Evolutionary conservation across 2,329 filamentous ascomycete species (phyloP).

Genomic region (Trichoderma cornu-damae): DNA sequence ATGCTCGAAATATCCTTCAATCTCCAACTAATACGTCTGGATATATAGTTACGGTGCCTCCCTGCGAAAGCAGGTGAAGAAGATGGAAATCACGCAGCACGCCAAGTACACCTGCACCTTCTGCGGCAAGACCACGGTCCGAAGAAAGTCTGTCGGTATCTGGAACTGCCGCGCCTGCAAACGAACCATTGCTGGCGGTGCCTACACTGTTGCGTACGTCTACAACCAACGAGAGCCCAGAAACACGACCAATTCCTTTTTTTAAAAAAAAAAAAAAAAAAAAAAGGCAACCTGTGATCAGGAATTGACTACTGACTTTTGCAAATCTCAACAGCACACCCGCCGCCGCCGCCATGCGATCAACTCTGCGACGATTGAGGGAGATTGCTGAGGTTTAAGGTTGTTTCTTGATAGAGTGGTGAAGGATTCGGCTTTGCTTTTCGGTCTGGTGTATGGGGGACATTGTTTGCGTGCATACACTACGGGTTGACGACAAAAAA

Average conservation of each 20-base stretch:
- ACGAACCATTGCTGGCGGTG: conserved; percentile 71
- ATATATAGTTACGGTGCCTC: conserved; percentile 86
- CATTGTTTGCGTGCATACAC: conserved; percentile 42
- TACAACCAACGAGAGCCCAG: too few species aligned
- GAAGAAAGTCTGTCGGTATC: conserved; percentile 87
- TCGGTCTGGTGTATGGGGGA: conserved; percentile 44
- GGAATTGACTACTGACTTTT: conserved; percentile 26
- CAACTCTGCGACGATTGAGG: conserved; percentile 92
- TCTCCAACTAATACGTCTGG: conserved; percentile 11
- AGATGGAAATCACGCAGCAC: conserved; percentile 99
- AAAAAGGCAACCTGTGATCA: too few species aligned
- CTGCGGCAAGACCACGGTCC: conserved; percentile 95
- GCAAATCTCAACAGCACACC: conserved; percentile 62
- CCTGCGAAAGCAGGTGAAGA: conserved; percentile 93
- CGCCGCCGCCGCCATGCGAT: conserved; percentile 88
- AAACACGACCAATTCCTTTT: too few species aligned
- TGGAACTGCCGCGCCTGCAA: conserved; percentile 96
- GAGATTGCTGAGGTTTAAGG: conserved; percentile 93
- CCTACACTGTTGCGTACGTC: conserved; percentile 94
- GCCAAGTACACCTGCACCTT: conserved; percentile 96
- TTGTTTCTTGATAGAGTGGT: conserved; percentile 29
- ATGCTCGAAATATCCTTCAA: not conserved
- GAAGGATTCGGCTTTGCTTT: conserved; percentile 41
- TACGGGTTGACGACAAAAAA: conserved; percentile 39
- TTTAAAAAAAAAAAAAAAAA: too few species aligned